These are phyloP conservation scores for Diaporthe batatas DNA, from an alignment of 2,329 filamentous ascomycete species.

Conservation along the genomic window DNA sequence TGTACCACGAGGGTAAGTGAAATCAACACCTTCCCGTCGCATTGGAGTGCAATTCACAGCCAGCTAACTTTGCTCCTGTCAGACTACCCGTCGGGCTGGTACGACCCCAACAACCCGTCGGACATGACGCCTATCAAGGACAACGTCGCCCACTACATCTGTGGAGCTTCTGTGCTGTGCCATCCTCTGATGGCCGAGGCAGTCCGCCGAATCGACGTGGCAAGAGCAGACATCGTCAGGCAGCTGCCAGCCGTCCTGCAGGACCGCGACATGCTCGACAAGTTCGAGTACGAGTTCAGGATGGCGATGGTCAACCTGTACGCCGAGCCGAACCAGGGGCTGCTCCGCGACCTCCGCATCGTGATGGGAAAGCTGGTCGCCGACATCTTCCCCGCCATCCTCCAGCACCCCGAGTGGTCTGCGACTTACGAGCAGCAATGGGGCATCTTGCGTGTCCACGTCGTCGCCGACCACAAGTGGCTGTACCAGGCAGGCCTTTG, in stretches of 20 bases:
- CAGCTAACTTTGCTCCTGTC: slow-evolving; percentile 19
- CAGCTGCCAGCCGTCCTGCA: slow-evolving; percentile 36
- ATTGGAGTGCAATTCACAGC: background rate
- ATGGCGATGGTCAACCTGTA: slow-evolving; percentile 46
- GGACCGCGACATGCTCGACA: slow-evolving; percentile 38
- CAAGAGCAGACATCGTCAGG: slow-evolving; percentile 61
- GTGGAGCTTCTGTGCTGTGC: slow-evolving; percentile 46
- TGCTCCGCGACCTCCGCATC: slow-evolving; percentile 45
- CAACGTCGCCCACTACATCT: slow-evolving; percentile 48
- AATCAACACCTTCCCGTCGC: too few relatives aligned
- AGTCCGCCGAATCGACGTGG: slow-evolving; percentile 67
- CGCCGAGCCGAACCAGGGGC: slow-evolving; percentile 44
- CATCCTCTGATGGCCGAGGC: slow-evolving; percentile 53
- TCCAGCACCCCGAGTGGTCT: slow-evolving; percentile 43
- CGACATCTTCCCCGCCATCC: slow-evolving; percentile 44
- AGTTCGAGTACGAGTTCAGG: slow-evolving; percentile 45
- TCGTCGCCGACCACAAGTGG: slow-evolving; percentile 40
- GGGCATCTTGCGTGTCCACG: slow-evolving; percentile 22
- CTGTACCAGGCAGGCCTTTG: slow-evolving; percentile 30
- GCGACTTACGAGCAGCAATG: slow-evolving; percentile 7
- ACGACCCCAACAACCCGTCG: slow-evolving; percentile 41
- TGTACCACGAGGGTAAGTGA: slow-evolving; percentile 47
- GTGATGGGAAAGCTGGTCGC: slow-evolving; percentile 47
- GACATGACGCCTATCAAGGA: slow-evolving; percentile 43
- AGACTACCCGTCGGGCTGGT: slow-evolving; percentile 43